These are phyloP conservation scores for Cercospora berteroae DNA, from an alignment of 2,329 filamentous ascomycete species.

Conservation along the genomic window DNA sequence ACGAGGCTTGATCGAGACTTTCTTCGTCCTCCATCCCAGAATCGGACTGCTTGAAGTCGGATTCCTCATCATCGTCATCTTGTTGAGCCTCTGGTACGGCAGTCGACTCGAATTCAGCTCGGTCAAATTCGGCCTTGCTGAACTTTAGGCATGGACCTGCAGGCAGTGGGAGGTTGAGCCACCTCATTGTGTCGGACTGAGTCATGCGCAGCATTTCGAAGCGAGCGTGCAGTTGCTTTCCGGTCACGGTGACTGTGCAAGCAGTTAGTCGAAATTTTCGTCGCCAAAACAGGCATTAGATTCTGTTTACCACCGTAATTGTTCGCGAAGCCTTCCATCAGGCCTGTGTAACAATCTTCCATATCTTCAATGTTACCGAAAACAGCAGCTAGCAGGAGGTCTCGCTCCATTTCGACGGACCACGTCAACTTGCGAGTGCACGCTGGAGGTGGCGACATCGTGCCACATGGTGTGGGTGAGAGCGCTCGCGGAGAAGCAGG, in stretches of 20 bases:
- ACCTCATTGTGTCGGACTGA: not conserved
- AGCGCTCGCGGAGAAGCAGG: not conserved
- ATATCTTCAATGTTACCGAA: not conserved
- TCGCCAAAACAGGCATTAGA: not conserved
- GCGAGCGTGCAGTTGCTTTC: not conserved
- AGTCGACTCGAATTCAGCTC: not conserved
- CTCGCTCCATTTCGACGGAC: not conserved
- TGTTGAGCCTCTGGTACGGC: not conserved
- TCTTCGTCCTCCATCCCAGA: not conserved
- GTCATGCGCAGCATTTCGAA: not conserved
- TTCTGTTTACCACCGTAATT: not conserved
- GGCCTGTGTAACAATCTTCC: not conserved
- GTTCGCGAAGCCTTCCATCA: not conserved
- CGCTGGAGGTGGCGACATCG: not conserved
- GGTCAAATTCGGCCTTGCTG: not conserved
- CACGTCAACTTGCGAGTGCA: not conserved
- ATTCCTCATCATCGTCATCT: not conserved
- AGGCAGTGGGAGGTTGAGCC: not conserved
- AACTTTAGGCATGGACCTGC: not conserved
- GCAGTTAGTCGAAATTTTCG: not conserved
- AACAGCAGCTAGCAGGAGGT: not conserved
- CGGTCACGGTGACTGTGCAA: not conserved
- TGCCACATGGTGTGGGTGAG: not conserved
- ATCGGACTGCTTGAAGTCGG: not conserved
- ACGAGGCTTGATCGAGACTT: not conserved